Evolutionary conservation across 306 rosid genomes (phyloP).

Genomic region (Malus fusca): DNA sequence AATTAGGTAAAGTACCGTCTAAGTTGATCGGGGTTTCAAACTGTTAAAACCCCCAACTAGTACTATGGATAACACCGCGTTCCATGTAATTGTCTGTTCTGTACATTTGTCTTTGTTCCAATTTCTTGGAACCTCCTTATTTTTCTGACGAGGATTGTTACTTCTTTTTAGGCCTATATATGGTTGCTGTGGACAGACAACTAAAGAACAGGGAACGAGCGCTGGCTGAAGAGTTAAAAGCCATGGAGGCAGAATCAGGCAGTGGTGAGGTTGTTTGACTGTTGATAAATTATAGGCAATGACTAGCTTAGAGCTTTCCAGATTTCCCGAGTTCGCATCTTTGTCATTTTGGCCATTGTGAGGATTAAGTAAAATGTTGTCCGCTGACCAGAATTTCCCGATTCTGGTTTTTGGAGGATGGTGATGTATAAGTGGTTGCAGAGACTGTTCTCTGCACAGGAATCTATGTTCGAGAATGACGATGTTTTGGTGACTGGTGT

Average conservation of each 20-base stretch:
- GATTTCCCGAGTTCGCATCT: background rate
- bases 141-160: slow-evolving; percentile 1
- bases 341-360: background rate
- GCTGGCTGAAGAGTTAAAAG: slow-evolving; percentile 26
- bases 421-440: background rate
- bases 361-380: background rate
- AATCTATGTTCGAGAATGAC: background rate
- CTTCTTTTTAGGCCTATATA: slow-evolving; percentile 29
- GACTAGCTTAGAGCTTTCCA: background rate
- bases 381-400: background rate
- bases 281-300: background rate
- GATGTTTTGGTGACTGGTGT: background rate
- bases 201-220: slow-evolving; percentile 25
- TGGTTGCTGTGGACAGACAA: slow-evolving; percentile 39
- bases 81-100: background rate
- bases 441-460: background rate
- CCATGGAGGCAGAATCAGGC: slow-evolving; percentile 19
- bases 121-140: background rate
- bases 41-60: background rate
- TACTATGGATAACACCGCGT: background rate
- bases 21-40: background rate
- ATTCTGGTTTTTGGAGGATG: background rate
- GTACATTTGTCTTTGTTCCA: background rate
- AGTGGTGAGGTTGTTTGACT: slow-evolving; percentile 9
- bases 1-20: background rate